Base-by-base conservation (phyloP, 495 filamentous ascomycete genomes). In the Lasiosphaeria ovina region DNA sequence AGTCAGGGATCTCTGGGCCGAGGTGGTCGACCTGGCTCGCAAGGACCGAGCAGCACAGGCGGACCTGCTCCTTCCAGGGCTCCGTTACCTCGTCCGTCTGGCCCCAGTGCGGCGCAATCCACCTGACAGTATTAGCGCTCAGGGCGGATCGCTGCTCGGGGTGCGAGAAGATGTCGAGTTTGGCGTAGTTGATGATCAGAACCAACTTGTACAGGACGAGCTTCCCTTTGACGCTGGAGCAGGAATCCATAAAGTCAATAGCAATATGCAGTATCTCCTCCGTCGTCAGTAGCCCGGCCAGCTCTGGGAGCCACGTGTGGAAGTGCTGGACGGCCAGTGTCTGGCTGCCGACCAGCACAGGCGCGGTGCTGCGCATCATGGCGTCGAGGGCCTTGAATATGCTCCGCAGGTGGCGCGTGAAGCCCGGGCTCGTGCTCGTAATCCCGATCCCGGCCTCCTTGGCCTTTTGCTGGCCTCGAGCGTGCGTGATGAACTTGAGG, bases 301-400 rank as follows among this genome's bases (percentile, higher is more conserved):
- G 83, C 63, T 96, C 92, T 0, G 94, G 95, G 10, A 99, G 77
- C 94, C 94, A 98, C 3, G 89, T 87, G 70, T 98, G 94, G 72
- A 98, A 96, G 74, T 98, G 89, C 70, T 99, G 94, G 16, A 98
- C 93, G 5, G 95, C 89, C 36, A 99, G 75, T 2, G 94, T 98
- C 70, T 98, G 95, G 59, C 89, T 97, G 34, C 94, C 94, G 36
- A 99, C 87, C 51, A 97, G 72, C 47, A 91, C 85, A 1, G 95
- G 90, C 10, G 92, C 89, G 2, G 85, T 77, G 67, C 91, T 94
- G 60, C 85, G 84, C 92, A 99, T 98, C 64, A 99, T 79, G 5
- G 80, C 81, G 66, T 97, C 91, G 3, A 98, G 82, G 3, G 89
- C 86, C 69, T 90, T 93, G 79, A 98, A 98, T 53, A 98, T 91